Evolutionary conservation across 1,284 basidiomycete genomes (phyloP).

Genomic region (Melampsora americana): DNA sequence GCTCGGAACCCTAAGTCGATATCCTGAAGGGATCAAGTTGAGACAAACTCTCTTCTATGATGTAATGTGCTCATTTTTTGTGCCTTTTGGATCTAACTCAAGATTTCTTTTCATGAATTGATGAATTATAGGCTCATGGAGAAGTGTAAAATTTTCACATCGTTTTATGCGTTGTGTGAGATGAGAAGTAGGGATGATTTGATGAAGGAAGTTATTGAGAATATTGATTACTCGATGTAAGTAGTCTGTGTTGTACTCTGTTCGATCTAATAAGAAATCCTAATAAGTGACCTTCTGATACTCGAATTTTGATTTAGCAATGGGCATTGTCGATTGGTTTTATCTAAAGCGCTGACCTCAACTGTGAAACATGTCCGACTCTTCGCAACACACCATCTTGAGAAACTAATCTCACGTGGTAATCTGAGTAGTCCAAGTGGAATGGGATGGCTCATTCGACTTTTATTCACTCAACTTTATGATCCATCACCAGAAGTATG

Average conservation of each 20-base stretch:
- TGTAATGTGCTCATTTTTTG: neutral
- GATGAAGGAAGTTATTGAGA: conserved; percentile 83
- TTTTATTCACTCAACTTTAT: conserved; percentile 91
- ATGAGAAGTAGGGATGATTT: conserved; percentile 85
- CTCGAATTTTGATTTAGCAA: too few species aligned
- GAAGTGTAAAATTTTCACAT: conserved; percentile 86
- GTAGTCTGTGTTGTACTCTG: conserved; percentile 50
- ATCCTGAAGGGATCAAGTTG: conserved; percentile 81
- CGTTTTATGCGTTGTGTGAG: conserved; percentile 90
- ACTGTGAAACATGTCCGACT: conserved; percentile 71
- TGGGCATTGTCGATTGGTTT: conserved; percentile 81
- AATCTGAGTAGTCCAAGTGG: conserved; percentile 55
- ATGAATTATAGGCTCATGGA: conserved; percentile 69
- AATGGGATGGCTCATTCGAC: conserved; percentile 52
- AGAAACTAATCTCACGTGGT: conserved; percentile 60
- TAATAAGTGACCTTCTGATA: too few species aligned
- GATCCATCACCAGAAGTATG: conserved; percentile 86
- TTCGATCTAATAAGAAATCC: too few species aligned
- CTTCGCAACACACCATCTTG: conserved; percentile 82
- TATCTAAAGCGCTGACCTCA: conserved; percentile 89
- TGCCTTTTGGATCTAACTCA: neutral
- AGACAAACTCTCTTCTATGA: conserved; percentile 51
- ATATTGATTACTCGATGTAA: conserved; percentile 82
- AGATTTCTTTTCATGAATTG: neutral
- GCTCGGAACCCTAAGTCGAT: conserved; percentile 82